Conservation (phyloP, 805 yeast species). For the Suhomyces kilbournensis region DNA sequence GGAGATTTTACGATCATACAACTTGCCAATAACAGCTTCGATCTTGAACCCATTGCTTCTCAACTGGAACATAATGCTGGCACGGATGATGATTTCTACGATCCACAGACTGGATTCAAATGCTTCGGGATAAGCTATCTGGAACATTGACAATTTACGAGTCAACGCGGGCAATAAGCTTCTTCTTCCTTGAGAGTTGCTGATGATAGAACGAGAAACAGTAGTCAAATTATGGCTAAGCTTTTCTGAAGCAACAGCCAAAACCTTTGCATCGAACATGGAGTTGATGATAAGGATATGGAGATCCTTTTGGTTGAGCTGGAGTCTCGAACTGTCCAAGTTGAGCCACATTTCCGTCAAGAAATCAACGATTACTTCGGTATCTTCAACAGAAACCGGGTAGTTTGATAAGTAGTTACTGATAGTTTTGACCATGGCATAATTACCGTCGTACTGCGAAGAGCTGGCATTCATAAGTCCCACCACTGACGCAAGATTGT, state of each 20-base stretch:
- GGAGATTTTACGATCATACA: constrained; percentile 43
- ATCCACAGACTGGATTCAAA: constrained; percentile 52
- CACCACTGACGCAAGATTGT: constrained; percentile 1
- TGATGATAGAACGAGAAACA: constrained; percentile 45
- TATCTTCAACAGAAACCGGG: constrained; percentile 5
- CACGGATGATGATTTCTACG: constrained; percentile 43
- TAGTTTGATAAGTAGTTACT: constrained; percentile 9
- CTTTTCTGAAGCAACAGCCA: constrained; percentile 35
- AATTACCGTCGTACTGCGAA: constrained; percentile 23
- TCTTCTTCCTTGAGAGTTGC: constrained; percentile 59
- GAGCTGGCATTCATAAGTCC: constrained; percentile 15
- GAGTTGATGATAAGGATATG: constrained; percentile 58
- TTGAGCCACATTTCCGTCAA: constrained; percentile 54
- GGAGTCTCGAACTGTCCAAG: constrained; percentile 55
- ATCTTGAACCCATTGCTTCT: constrained; percentile 54
- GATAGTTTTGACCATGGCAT: constrained; percentile 21
- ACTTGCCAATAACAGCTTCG: constrained; percentile 53
- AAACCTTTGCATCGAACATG: constrained; percentile 39
- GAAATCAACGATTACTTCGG: constrained; percentile 24
- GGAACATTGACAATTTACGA: constrained; percentile 43
- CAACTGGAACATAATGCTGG: constrained; percentile 51
- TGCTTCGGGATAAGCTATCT: constrained; percentile 22
- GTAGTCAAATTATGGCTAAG: constrained; percentile 24
- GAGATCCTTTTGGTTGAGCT: constrained; percentile 60
- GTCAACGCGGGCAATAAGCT: constrained; percentile 63